Percentiles rank a stretch among this genome's conserved stretches.
Evolutionary conservation across 192 early-diverging fungal genomes (phyloP).

Genomic region (Dimargaris verticillata): DNA sequence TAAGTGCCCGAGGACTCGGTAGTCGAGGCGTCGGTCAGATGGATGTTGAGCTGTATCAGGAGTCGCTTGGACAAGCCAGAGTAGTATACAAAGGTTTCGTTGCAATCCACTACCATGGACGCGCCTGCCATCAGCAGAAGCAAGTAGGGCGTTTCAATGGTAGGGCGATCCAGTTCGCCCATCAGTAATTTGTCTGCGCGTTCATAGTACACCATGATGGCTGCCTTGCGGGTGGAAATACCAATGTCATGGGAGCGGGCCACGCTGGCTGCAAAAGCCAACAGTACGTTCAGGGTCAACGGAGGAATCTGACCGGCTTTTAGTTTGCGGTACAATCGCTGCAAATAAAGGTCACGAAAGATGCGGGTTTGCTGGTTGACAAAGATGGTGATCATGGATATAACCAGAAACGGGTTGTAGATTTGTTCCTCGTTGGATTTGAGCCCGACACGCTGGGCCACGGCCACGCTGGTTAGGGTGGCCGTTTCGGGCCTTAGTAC

Average conservation of each 20-base stretch:
- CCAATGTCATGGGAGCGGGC: neutral
- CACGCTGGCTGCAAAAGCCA: neutral
- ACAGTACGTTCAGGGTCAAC: neutral
- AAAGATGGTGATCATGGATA: neutral
- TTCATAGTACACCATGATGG: neutral
- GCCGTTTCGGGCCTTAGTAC: no score
- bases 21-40: neutral
- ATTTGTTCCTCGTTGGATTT: neutral
- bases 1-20: no score
- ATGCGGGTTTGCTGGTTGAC: constrained; percentile 2
- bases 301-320: neutral
- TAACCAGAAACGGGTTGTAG: constrained; percentile 1
- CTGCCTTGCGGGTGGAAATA: neutral
- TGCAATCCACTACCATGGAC: neutral
- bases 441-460: no score
- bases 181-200: neutral
- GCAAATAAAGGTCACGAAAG: neutral
- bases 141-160: neutral
- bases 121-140: neutral
- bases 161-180: neutral
- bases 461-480: no score
- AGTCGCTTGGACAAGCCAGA: neutral
- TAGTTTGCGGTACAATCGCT: constrained; percentile 4
- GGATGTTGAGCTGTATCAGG: neutral
- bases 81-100: constrained; percentile 3